Base-by-base conservation (phyloP, 495 filamentous ascomycete species). In the Aspergillus sclerotioniger region DNA sequence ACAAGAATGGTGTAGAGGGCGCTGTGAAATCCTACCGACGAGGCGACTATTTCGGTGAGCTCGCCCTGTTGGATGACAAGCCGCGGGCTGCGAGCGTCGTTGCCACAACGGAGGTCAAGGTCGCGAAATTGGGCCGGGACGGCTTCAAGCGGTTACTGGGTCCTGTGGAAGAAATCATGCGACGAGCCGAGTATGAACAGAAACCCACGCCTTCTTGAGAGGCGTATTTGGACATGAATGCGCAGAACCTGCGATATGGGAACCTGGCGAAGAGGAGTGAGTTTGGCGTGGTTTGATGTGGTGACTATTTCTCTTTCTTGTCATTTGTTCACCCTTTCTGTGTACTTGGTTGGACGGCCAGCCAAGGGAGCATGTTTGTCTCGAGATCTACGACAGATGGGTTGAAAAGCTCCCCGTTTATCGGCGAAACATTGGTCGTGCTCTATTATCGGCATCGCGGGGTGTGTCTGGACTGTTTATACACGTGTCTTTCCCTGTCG, bases 31-130 rank as follows among this genome's bases (percentile, higher is more conserved):
- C 78, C 37, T 96, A 96, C 69, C 75, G 77, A 54, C 94, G 96
- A 69, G 94, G 94, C 8, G 95, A 96, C 66, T 98, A 95, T 76
- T 98, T 98, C 70, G 94, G 94, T 45, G 94, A 98, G 71, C 77
- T 98, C 56, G 94, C 94, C 8, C 74, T 98, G 65, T 76, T 98
- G 61, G 93, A 98, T 62, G 93, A 98, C 64, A 88, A 89, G 56
- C 94, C 94, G 0, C 86, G 94, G 51, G 92, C 92, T n/a, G 94
- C 94, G 3, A 96, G 87, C 65, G 87, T 98, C 51, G 76, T 92
- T 20, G 87, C 87, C 50, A 81, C 80, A 63, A 91, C 87, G 0
- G 75, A 81, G 10, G 90, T 96, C 66, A 98, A 97, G 76, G 90
- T 98, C n/a, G 95, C 94, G 17, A 90, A 85, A 31, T 73, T 98